Percentiles rank a stretch among this genome's conserved stretches.
phyloP scores from a whole-genome alignment of 2,329 filamentous ascomycete species.

The Fusarium concolor region DNA sequence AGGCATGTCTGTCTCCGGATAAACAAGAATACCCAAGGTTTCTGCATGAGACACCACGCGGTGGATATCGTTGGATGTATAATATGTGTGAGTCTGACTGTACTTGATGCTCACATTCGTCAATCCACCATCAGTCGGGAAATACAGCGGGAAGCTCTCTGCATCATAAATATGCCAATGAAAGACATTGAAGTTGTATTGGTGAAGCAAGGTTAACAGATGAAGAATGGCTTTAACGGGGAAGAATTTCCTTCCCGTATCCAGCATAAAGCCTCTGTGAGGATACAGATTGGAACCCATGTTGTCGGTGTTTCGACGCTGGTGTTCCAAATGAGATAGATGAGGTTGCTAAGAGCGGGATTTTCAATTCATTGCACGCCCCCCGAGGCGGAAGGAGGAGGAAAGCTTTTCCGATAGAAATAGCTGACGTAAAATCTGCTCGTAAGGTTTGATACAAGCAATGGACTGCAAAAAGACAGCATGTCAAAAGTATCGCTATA shows the following conservation, averaged over 20 bases:
- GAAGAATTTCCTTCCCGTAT: constrained; percentile 20
- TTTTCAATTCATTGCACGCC: too few relatives aligned
- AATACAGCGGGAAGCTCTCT: constrained; percentile 12
- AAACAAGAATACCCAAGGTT: not conserved
- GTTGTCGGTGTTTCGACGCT: not conserved
- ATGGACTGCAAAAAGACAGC: too few relatives aligned
- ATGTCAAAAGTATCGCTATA: too few relatives aligned
- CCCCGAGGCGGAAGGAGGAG: too few relatives aligned
- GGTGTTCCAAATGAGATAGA: too few relatives aligned
- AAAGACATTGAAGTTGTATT: constrained; percentile 25
- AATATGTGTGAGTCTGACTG: not conserved
- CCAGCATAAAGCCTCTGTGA: constrained; percentile 19
- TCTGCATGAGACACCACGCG: not conserved
- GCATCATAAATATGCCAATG: constrained; percentile 28
- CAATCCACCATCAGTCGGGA: not conserved
- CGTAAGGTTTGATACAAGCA: too few relatives aligned
- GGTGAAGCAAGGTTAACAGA: not conserved
- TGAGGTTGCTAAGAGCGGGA: too few relatives aligned
- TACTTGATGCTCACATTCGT: constrained; percentile 9
- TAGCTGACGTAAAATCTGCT: too few relatives aligned
- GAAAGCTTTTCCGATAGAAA: too few relatives aligned
- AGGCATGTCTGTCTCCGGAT: constrained; percentile 20
- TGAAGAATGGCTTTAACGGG: constrained; percentile 9
- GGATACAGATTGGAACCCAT: constrained; percentile 6
- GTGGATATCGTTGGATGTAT: not conserved